Percentiles rank a stretch among this genome's conserved stretches.
Conservation (phyloP, 495 filamentous ascomycete species). For the Hamigera avellanea region DNA sequence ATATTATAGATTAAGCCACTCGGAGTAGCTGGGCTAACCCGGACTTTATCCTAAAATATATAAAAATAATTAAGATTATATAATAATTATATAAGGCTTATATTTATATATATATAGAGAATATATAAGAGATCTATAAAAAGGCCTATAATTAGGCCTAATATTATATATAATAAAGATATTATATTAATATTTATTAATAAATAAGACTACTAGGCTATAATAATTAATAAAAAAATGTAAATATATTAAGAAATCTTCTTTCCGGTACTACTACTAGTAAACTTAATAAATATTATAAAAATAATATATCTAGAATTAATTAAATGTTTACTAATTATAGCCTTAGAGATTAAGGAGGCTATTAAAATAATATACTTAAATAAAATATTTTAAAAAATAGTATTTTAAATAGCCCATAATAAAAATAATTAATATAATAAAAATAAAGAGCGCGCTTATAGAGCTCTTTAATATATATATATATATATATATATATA, state of each 20-base stretch:
- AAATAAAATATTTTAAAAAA: constrained; percentile 16
- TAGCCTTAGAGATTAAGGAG: constrained; percentile 7
- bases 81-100: background rate
- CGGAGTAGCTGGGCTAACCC: constrained; percentile 4
- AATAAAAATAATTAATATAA: constrained; percentile 3
- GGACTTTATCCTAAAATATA: constrained; percentile 4
- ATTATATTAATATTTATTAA: constrained; percentile 3
- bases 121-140: background rate
- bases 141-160: constrained; percentile 1
- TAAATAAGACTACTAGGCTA: background rate
- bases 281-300: constrained; percentile 14
- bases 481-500: no score
- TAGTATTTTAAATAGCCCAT: constrained; percentile 11
- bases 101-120: background rate
- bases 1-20: constrained; percentile 3
- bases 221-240: constrained; percentile 6
- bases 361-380: constrained; percentile 6
- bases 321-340: constrained; percentile 10
- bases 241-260: constrained; percentile 9
- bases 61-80: constrained; percentile 1
- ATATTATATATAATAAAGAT: background rate
- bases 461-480: constrained; percentile 13
- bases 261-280: constrained; percentile 10
- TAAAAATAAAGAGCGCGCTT: constrained; percentile 1
- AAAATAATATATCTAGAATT: constrained; percentile 4